A percentile compares a stretch with the other conserved stretches of the same genome.
Evolutionary conservation across 257 asterid genomes (phyloP).

Genomic region (Solanum commersonii): DNA sequence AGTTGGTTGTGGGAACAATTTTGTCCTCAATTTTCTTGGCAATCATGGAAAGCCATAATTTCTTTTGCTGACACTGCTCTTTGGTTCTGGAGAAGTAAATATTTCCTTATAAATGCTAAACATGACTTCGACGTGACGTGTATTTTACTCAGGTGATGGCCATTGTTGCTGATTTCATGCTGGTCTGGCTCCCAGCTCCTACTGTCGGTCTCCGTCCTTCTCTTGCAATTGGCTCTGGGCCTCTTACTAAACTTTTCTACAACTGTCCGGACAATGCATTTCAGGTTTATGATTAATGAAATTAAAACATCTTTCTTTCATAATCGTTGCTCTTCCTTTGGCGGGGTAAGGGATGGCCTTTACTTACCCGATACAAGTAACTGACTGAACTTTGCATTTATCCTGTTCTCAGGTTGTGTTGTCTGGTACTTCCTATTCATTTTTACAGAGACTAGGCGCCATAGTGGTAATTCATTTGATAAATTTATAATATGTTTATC

Average conservation of each 20-base stretch:
- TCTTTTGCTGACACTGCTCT: not conserved
- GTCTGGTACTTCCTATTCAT: slow-evolving; percentile 82
- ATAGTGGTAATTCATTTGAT: slow-evolving; percentile 45
- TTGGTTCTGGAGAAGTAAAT: not conserved
- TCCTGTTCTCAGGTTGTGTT: slow-evolving; percentile 59
- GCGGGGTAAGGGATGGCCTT: not conserved
- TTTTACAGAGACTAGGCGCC: slow-evolving; percentile 73
- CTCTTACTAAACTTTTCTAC: slow-evolving; percentile 64
- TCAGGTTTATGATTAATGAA: slow-evolving; percentile 41
- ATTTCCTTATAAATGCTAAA: not conserved
- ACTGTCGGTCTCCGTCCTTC: slow-evolving; percentile 79
- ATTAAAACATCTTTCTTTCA: not conserved
- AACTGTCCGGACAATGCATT: slow-evolving; percentile 95
- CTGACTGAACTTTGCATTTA: not conserved
- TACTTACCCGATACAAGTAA: not conserved
- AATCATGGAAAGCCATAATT: not conserved
- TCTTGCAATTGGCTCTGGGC: slow-evolving; percentile 51
- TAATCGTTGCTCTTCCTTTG: not conserved
- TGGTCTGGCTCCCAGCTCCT: slow-evolving; percentile 97
- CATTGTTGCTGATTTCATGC: slow-evolving; percentile 95
- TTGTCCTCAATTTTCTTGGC: not conserved
- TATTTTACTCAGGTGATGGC: slow-evolving; percentile 68
- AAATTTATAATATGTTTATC: not conserved
- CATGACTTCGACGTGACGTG: not conserved
- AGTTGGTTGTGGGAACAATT: not conserved